Conservation (phyloP, 257 asterid genomes). For the Ocimum tenuiflorum region DNA sequence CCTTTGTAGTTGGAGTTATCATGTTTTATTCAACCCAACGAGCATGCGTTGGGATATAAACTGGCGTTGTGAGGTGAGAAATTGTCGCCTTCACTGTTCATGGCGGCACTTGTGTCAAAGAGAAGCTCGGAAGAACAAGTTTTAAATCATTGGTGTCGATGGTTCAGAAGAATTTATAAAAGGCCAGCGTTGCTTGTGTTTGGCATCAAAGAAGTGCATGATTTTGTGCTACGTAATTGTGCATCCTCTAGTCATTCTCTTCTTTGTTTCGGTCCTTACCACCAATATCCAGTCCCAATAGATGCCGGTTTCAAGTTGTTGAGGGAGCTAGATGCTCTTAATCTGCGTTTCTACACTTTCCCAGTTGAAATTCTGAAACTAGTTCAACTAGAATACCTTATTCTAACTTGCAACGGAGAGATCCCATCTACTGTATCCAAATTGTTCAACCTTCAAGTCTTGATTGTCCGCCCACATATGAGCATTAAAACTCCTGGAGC, state of each 20-base stretch:
- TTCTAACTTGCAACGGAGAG: no score
- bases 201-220: background rate
- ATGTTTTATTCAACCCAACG: no score
- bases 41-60: no score
- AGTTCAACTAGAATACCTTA: background rate
- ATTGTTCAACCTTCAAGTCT: background rate
- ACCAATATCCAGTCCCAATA: no score
- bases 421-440: background rate
- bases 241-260: background rate
- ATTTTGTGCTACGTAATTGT: no score
- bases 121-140: background rate
- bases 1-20: background rate
- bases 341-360: no score
- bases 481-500: background rate
- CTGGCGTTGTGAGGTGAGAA: no score
- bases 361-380: no score
- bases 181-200: background rate
- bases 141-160: background rate
- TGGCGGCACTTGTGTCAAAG: background rate
- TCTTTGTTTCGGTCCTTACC: no score
- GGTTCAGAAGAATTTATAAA: background rate
- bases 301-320: no score
- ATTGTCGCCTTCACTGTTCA: background rate
- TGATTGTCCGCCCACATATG: background rate
- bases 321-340: no score